Percentiles rank a stretch among this genome's conserved stretches.
Evolutionary conservation across 345 rosid genomes (phyloP).

Genomic region (Rhizophora apiculata): DNA sequence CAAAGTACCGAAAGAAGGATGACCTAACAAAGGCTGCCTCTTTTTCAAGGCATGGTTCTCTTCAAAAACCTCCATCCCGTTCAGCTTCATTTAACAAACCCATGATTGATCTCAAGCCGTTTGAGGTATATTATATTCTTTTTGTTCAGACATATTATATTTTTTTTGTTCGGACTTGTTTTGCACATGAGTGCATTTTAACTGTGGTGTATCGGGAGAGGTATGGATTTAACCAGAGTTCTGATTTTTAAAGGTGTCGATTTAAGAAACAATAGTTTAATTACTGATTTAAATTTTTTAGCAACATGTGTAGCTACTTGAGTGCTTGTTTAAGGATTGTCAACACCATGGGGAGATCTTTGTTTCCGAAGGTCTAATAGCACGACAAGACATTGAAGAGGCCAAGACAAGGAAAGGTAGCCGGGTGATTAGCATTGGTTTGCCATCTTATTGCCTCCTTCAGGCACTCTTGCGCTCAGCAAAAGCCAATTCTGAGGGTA

Average conservation of each 20-base stretch:
- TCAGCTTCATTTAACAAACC: conserved; percentile 46
- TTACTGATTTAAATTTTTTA: conserved; percentile 21
- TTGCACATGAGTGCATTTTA: not conserved
- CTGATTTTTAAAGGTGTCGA: not conserved
- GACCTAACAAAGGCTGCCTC: conserved; percentile 34
- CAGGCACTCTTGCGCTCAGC: conserved; percentile 60
- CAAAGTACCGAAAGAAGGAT: conserved; percentile 39
- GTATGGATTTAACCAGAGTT: not conserved
- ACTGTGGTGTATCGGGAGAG: not conserved
- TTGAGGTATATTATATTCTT: conserved; percentile 49
- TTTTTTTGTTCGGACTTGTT: not conserved
- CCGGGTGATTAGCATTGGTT: conserved; percentile 67
- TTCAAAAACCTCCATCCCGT: conserved; percentile 46
- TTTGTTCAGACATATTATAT: no score
- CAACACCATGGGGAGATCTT: conserved; percentile 53
- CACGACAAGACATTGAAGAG: conserved; percentile 71
- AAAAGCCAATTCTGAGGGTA: conserved; percentile 55
- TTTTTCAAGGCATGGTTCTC: conserved; percentile 46
- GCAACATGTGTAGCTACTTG: conserved; percentile 52
- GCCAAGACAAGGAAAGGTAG: conserved; percentile 63
- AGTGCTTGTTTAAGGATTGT: conserved; percentile 57
- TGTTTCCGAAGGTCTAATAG: conserved; percentile 70
- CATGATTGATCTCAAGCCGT: conserved; percentile 69
- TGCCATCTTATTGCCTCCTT: conserved; percentile 84
- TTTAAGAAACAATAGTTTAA: not conserved